Evolutionary conservation across 169 alveolate genomes (phyloP), one percentile per base, ranked within the genome.

Genomic region (Cryptosporidium bovis): DNA sequence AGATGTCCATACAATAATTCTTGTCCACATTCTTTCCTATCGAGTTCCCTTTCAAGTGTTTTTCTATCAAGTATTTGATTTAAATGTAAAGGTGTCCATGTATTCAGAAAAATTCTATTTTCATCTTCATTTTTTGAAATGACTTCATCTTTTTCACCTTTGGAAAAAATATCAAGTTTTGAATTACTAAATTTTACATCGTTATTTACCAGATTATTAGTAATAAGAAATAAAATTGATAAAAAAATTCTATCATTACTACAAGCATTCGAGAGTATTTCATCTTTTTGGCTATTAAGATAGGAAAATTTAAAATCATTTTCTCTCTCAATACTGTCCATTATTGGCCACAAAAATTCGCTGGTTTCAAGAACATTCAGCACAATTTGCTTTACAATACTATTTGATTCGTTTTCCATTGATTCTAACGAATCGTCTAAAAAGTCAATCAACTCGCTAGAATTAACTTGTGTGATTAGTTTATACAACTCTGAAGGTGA

Each of bases 11-110:
- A 90, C 46, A 90, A 64, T 29, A 91, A 82, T 51, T 90, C 83
- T 33, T 91, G 89, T 7, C 90, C 89, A 29, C 84, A 53, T 27
- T 67, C 83, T 27, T 83, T 65, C 34, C 90, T 62, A 48, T 71
- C 83, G 34, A 89, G 67, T 33, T 91, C 94, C 62, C 58, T 89
- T 83, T 92, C 94, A 36, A 93, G 84, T 6, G 91, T 90, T 34
- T 83, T 84, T 31, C 92, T 66, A 56, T 92, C 95, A 40, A 82
- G 50, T 12, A 93, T 90, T 65, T 93, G 95, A 50, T 92, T 83
- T 55, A 93, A 90, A 65, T 90, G 77, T 18, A 93, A 66, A 46
- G 96, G 96, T 36, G 90, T 90, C 95, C 95, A 93, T 2, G 93
- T 92, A 27, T 90, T 65, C 66, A 93, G 66, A 55, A 93, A 93